These are phyloP conservation scores for Spongospora subterranea DNA, from an alignment of 208 protist species.

Conservation along the genomic window DNA sequence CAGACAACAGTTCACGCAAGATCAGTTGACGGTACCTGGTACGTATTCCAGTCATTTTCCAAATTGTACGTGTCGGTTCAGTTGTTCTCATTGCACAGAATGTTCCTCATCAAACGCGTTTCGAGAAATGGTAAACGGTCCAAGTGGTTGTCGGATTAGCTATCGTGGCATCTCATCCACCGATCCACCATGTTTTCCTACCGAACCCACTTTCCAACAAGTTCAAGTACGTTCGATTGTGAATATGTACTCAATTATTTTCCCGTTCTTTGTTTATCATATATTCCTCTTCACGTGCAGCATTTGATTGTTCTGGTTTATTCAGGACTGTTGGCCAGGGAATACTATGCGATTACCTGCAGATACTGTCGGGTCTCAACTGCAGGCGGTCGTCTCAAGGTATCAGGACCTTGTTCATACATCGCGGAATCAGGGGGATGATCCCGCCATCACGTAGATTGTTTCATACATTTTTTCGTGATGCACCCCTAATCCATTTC, in stretches of 20 bases:
- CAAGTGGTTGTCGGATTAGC: too few relatives aligned
- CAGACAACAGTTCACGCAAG: too few relatives aligned
- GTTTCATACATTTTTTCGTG: not conserved
- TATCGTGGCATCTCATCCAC: too few relatives aligned
- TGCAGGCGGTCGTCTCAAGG: conserved; percentile 17
- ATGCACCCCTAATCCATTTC: not conserved
- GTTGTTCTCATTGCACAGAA: not conserved
- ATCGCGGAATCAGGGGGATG: not conserved
- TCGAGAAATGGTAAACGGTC: too few relatives aligned
- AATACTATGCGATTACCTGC: not conserved
- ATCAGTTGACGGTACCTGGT: too few relatives aligned
- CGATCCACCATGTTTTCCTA: too few relatives aligned
- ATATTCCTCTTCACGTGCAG: not conserved
- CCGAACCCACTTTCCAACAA: too few relatives aligned
- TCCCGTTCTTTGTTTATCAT: too few relatives aligned
- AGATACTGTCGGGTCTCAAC: not conserved
- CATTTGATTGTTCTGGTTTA: not conserved
- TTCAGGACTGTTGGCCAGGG: conserved; percentile 22
- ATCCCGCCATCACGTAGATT: not conserved
- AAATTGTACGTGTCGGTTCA: not conserved
- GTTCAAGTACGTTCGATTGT: too few relatives aligned
- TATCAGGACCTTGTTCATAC: conserved; percentile 45
- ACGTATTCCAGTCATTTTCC: too few relatives aligned
- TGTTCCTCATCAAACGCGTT: not conserved
- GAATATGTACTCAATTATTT: too few relatives aligned